Conservation (phyloP, 2,329 filamentous ascomycete genomes). For the Monosporascus cannonballus region DNA sequence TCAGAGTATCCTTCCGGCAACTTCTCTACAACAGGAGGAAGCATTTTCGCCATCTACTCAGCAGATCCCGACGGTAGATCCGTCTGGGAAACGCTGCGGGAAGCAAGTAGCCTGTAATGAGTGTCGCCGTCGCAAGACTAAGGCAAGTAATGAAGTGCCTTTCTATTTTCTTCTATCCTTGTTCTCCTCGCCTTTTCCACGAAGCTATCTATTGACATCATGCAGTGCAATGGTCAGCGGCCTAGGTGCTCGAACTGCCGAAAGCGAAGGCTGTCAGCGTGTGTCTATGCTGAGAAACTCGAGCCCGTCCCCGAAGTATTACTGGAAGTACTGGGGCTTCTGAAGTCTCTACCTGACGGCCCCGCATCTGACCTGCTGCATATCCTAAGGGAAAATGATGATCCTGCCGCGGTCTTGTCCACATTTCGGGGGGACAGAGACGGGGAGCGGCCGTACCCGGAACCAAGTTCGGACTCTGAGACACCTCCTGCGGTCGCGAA, state of each 20-base stretch:
- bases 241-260: conserved; percentile 13
- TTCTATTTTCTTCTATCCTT: not conserved
- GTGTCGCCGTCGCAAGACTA: conserved; percentile 15
- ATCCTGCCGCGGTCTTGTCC: conserved; percentile 15
- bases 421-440: conserved; percentile 6
- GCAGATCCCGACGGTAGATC: not conserved
- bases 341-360: conserved; percentile 14
- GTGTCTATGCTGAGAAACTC: conserved; percentile 11
- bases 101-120: conserved; percentile 13
- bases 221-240: conserved; percentile 15
- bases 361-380: conserved; percentile 14
- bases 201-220: not conserved
- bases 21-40: not conserved
- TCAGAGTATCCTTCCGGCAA: conserved; percentile 4
- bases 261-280: conserved; percentile 7
- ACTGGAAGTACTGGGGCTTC: conserved; percentile 18
- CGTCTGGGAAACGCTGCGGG: not conserved
- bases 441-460: not conserved
- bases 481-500: not conserved
- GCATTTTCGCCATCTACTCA: not conserved
- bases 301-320: conserved; percentile 8
- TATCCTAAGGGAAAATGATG: conserved; percentile 13
- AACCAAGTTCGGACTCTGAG: not conserved
- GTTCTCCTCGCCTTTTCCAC: not conserved
- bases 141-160: conserved; percentile 5